phyloP scores from a whole-genome alignment of 192 early-diverging fungal genomes.

The Coemansia umbellata region DNA sequence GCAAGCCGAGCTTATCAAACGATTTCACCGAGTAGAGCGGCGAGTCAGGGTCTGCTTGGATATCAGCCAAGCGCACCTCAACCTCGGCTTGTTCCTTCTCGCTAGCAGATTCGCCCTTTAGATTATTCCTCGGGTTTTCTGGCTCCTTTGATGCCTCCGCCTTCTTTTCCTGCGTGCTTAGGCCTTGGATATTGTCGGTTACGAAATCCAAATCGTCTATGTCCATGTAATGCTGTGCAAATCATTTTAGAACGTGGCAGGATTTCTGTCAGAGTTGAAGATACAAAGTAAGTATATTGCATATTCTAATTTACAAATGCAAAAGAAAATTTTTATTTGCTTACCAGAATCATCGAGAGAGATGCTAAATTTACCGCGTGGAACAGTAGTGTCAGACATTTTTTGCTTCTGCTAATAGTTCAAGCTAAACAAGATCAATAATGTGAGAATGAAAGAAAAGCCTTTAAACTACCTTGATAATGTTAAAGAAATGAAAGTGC shows the following conservation, averaged over 20 bases:
- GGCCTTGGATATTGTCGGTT: constrained; percentile 10
- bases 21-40: constrained; percentile 77
- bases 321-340: too few relatives aligned
- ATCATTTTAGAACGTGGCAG: too few relatives aligned
- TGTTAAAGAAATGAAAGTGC: constrained; percentile 8
- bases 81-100: constrained; percentile 49
- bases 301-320: not conserved
- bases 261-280: too few relatives aligned
- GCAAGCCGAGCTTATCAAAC: constrained; percentile 73
- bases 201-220: constrained; percentile 33
- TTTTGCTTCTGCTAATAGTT: too few relatives aligned
- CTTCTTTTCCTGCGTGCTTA: too few relatives aligned
- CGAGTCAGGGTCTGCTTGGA: constrained; percentile 67
- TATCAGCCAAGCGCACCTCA: constrained; percentile 58
- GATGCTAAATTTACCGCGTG: constrained; percentile 27
- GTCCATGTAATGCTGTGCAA: too few relatives aligned
- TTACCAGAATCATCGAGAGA: constrained; percentile 34
- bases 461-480: not conserved
- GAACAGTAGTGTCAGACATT: constrained; percentile 11
- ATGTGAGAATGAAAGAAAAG: constrained; percentile 1
- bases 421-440: not conserved
- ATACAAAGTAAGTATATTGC: too few relatives aligned
- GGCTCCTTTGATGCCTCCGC: too few relatives aligned
- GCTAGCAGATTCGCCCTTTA: not conserved
- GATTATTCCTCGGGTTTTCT: not conserved